Percentiles rank a stretch among this genome's conserved stretches.
These are phyloP conservation scores for Ophiostoma triangulosporum DNA, from an alignment of 2,329 filamentous ascomycete genomes.

Conservation along the genomic window DNA sequence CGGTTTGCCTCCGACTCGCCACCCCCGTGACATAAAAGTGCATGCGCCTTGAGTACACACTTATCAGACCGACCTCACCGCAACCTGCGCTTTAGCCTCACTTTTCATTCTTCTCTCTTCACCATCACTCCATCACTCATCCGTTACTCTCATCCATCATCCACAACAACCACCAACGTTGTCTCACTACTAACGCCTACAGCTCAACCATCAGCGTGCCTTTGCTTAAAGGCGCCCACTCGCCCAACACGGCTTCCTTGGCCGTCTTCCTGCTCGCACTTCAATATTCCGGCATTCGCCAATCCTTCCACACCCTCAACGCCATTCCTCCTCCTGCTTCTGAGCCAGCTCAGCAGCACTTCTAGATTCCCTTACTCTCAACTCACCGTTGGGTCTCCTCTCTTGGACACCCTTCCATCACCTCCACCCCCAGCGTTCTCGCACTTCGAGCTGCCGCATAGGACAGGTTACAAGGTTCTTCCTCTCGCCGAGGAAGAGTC, in stretches of 20 bases:
- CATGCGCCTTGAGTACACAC: too few species aligned
- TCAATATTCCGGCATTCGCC: slow-evolving; percentile 56
- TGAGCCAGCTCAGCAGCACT: slow-evolving; percentile 30
- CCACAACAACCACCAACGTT: neutral
- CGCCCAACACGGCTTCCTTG: slow-evolving; percentile 45
- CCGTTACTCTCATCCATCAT: neutral
- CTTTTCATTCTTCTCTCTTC: neutral
- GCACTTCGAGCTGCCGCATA: slow-evolving; percentile 97
- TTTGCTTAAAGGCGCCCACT: slow-evolving; percentile 54
- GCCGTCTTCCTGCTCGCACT: slow-evolving; percentile 50
- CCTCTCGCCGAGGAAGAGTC: slow-evolving; percentile 99
- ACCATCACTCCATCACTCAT: neutral
- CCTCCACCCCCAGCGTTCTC: slow-evolving; percentile 41
- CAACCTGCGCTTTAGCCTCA: neutral
- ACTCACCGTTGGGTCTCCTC: slow-evolving; percentile 28
- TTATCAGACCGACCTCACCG: neutral
- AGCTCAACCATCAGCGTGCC: slow-evolving; percentile 25
- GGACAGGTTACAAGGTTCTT: slow-evolving; percentile 95
- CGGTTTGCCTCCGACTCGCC: neutral
- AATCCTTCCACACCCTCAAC: slow-evolving; percentile 55
- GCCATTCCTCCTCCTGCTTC: slow-evolving; percentile 44
- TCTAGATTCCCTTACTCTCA: slow-evolving; percentile 25
- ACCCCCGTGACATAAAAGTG: neutral
- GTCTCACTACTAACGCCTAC: neutral
- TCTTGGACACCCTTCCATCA: slow-evolving; percentile 36